These are phyloP conservation scores for Lactarius trivialis DNA, from an alignment of 768 basidiomycete genomes.

Conservation along the genomic window DNA sequence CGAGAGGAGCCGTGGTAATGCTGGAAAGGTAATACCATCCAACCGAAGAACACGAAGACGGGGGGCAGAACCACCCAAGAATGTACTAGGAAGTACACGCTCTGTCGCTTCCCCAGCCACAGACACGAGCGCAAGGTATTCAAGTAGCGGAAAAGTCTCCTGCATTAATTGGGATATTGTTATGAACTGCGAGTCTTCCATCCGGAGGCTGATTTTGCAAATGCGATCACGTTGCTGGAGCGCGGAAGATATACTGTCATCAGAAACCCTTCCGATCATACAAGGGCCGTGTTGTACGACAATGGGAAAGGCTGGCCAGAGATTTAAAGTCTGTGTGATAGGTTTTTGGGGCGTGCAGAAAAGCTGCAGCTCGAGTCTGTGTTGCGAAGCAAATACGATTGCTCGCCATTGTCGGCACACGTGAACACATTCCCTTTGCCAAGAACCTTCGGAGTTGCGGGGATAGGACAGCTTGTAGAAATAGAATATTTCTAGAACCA, in stretches of 20 bases:
- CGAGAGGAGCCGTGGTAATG: neutral
- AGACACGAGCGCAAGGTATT: neutral
- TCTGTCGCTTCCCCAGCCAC: too few species aligned
- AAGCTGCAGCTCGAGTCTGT: constrained; percentile 1
- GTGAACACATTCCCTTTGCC: neutral
- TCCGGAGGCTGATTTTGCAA: neutral
- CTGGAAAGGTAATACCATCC: neutral
- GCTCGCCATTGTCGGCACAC: constrained; percentile 2
- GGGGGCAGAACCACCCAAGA: neutral
- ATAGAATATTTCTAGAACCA: constrained; percentile 1
- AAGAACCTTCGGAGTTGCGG: neutral
- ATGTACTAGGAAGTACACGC: neutral
- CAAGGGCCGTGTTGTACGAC: neutral
- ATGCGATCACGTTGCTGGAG: constrained; percentile 6
- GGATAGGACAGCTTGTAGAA: neutral
- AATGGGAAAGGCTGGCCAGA: neutral
- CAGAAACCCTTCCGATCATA: neutral
- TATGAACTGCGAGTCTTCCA: neutral
- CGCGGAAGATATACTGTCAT: neutral
- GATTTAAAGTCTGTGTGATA: neutral
- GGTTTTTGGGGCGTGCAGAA: constrained; percentile 3
- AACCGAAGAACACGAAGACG: neutral
- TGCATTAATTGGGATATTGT: neutral
- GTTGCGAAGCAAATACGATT: neutral
- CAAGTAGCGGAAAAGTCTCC: neutral